phyloP scores from a whole-genome alignment of 2,329 filamentous ascomycete species.

The Trichoderma arundinaceum region DNA sequence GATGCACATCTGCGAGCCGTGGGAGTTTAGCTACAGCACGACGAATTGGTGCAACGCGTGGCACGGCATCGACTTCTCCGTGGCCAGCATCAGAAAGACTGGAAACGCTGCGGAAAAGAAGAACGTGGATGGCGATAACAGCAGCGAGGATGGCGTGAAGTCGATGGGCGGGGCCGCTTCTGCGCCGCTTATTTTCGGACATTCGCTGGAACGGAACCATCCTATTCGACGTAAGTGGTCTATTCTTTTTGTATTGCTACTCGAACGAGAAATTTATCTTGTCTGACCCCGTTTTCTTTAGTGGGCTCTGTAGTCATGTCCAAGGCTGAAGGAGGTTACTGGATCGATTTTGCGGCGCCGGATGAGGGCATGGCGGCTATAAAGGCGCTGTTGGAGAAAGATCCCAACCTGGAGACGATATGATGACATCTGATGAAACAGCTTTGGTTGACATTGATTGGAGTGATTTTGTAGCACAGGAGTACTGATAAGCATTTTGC shows the following conservation, averaged over 20 bases:
- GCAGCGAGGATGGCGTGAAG: neutral
- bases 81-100: neutral
- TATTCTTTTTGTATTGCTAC: neutral
- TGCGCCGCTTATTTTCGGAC: constrained; percentile 32
- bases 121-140: neutral
- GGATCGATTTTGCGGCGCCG: constrained; percentile 33
- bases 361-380: constrained; percentile 31
- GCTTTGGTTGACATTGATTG: too few species aligned
- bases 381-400: constrained; percentile 30
- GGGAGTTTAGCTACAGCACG: constrained; percentile 31
- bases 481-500: too few species aligned
- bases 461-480: too few species aligned
- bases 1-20: constrained; percentile 34
- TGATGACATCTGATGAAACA: constrained; percentile 3
- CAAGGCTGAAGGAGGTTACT: constrained; percentile 36
- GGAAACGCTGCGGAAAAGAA: neutral
- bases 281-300: neutral
- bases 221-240: constrained; percentile 30
- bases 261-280: neutral
- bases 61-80: constrained; percentile 34
- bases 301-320: constrained; percentile 31
- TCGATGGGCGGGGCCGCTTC: neutral
- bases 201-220: constrained; percentile 29
- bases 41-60: constrained; percentile 36
- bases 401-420: constrained; percentile 33